Base-by-base conservation (phyloP, 1,139 yeast genomes). In the Nakaseomyces sp. region DNA sequence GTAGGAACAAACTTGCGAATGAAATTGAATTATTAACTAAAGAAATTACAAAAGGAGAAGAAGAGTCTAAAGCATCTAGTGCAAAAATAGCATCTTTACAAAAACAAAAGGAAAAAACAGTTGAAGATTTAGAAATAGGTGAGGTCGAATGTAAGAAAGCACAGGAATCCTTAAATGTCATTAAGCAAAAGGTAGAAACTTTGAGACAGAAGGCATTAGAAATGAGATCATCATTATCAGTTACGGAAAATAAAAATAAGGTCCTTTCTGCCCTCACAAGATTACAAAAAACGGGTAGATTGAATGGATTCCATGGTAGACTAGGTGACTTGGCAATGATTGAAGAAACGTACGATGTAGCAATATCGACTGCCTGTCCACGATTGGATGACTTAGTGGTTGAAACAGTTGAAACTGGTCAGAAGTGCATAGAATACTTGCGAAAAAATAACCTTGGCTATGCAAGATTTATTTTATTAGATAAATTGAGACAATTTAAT, bases 281-380 rank as follows among this genome's bases (percentile, higher is more conserved):
- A 50, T 67, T 91, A 38, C 81, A 81, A 44, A 79, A 80, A 47
- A 75, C 94, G 3, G 97, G 97, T 10, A 74, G 96, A 58, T 76
- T 93, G 32, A 70, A 71, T 13, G 98, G 97, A 0, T 87, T 89
- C 54, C 74, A 85, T 60, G 98, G 97, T 0, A 71, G 96, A 46
- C 67, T 93, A 16, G 99, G 98, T 13, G 95, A 86, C 53, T 68
- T 93, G 41, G 99, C 96, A 13, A 73, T 76, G 1, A 91, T 91
- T 52, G 96, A 87, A 57, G 86, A 83, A 53, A 74, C 76, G 55
- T 93, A 84, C 61, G 98, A 93, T 64, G 75, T 88, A 43, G 98
- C 98, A 0, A 78, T 93, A 18, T 88, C 97, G 0, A 91, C 98
- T 0, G 98, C 96, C 0, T 87, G 94, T 54, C 89, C 95, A 1